Evolutionary conservation across 106 monocot genomes (phyloP).

Genomic region (Amphibolis antarctica): DNA sequence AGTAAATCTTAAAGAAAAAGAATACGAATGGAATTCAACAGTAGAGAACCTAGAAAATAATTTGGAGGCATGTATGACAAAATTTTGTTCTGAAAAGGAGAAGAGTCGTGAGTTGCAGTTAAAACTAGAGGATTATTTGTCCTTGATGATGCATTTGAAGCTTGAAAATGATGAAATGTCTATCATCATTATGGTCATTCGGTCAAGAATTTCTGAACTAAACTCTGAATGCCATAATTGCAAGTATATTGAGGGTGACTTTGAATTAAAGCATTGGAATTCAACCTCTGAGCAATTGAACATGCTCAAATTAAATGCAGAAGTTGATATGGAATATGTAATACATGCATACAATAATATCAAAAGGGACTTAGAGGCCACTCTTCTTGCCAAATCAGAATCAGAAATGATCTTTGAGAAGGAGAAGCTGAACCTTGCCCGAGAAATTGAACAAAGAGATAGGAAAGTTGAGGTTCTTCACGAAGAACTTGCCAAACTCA

Average conservation of each 20-base stretch:
- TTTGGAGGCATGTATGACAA: constrained; percentile 26
- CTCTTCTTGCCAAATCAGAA: constrained; percentile 26
- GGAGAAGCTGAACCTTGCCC: constrained; percentile 18
- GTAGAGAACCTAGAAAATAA: constrained; percentile 36
- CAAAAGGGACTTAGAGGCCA: constrained; percentile 28
- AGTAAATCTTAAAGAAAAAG: constrained; percentile 39
- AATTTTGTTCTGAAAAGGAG: constrained; percentile 29
- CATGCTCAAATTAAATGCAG: constrained; percentile 26
- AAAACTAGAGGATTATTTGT: constrained; percentile 33
- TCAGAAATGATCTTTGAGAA: constrained; percentile 18
- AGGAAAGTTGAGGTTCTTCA: constrained; percentile 22
- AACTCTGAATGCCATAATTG: background rate
- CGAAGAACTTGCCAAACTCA: constrained; percentile 7
- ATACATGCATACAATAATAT: constrained; percentile 17
- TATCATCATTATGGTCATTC: constrained; percentile 19
- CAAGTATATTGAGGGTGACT: constrained; percentile 7
- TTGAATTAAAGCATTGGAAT: constrained; percentile 32
- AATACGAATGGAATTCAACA: constrained; percentile 36
- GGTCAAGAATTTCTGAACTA: constrained; percentile 36
- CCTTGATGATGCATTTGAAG: constrained; percentile 29
- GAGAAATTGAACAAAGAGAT: constrained; percentile 11
- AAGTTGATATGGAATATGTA: constrained; percentile 17
- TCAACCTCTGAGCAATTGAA: constrained; percentile 19
- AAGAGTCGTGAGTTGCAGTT: constrained; percentile 23
- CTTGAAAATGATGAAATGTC: constrained; percentile 39